Evolutionary conservation across 331 rosid species (phyloP), one percentile per base, ranked within the genome.

Genomic region (Arachis monticola): DNA sequence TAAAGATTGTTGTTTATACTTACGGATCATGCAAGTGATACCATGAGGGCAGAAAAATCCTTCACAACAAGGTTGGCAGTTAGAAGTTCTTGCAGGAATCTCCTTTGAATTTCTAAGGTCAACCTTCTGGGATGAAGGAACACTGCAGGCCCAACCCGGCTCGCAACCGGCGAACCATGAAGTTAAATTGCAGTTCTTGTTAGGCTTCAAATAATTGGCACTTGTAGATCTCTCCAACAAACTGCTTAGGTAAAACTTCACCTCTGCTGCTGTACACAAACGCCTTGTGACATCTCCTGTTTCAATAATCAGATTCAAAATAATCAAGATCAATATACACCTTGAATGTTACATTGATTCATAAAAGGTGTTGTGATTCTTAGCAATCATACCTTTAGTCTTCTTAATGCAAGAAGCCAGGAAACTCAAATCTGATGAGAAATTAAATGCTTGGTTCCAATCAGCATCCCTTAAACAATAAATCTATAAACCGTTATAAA

Each of bases 21-120:
- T 85, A 92, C 99, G 93, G 63, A 95, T 90, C 99, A 92, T 95
- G 92, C 99, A 92, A 2, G 99, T 92, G 76, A 95, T 59, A 47
- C 98, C 99, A 44, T 87, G 93, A 75, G 99, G 98, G 81, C 99
- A 95, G 77, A 92, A 92, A 85, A 95, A 92, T 73, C 99, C 99
- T 68, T 80, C 97, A 53, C 99, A 95, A 73, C 99, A 95, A 81
- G 98, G 60, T 68, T 83, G 87, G 76, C 99, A 95, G 61, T 77
- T 77, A 30, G 80, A 82, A 85, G 88, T 89, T 86, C 99, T 89
- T 42, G 88, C 35, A 44, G 99, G 99, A 50, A 95, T 86, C 30
- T 75, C 90, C 81, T 81, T 69, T 10, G 97, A 82, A 75, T 88
- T 78, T 61, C 52, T 77, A 30, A 89, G 86, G 81, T 95, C 87